Percentiles rank a stretch among this genome's conserved stretches.
phyloP scores from a whole-genome alignment of 306 rosid species.

The Trifolium repens region DNA sequence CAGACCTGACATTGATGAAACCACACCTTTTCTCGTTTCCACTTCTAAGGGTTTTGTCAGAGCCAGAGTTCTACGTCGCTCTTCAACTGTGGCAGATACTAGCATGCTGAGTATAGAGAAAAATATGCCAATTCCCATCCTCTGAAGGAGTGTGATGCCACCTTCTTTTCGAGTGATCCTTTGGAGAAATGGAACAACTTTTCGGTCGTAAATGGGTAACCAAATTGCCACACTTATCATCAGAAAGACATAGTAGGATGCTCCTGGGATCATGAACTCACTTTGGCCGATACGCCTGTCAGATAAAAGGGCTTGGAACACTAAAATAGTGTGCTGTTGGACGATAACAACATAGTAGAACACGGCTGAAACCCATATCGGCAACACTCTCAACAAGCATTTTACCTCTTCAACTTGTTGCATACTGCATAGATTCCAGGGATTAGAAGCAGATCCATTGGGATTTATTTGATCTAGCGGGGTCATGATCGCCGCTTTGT shows the following conservation, averaged over 20 bases:
- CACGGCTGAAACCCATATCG: slow-evolving; percentile 70
- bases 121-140: slow-evolving; percentile 76
- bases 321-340: slow-evolving; percentile 67
- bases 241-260: slow-evolving; percentile 68
- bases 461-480: slow-evolving; percentile 60
- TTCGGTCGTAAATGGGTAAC: slow-evolving; percentile 75
- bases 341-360: slow-evolving; percentile 53
- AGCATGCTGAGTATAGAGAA: slow-evolving; percentile 58
- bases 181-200: slow-evolving; percentile 64
- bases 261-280: slow-evolving; percentile 75
- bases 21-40: slow-evolving; percentile 62
- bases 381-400: slow-evolving; percentile 75
- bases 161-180: slow-evolving; percentile 68
- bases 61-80: slow-evolving; percentile 58
- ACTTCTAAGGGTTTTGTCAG: slow-evolving; percentile 59
- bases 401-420: slow-evolving; percentile 97
- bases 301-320: slow-evolving; percentile 85
- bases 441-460: slow-evolving; percentile 74
- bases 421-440: slow-evolving; percentile 76
- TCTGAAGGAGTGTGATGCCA: slow-evolving; percentile 80
- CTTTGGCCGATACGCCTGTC: slow-evolving; percentile 62
- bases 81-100: slow-evolving; percentile 66
- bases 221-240: slow-evolving; percentile 72
- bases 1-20: slow-evolving; percentile 81
- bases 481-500: slow-evolving; percentile 78